Base-by-base conservation (phyloP, 2,329 filamentous ascomycete species). In the Hypoxylon sp. region DNA sequence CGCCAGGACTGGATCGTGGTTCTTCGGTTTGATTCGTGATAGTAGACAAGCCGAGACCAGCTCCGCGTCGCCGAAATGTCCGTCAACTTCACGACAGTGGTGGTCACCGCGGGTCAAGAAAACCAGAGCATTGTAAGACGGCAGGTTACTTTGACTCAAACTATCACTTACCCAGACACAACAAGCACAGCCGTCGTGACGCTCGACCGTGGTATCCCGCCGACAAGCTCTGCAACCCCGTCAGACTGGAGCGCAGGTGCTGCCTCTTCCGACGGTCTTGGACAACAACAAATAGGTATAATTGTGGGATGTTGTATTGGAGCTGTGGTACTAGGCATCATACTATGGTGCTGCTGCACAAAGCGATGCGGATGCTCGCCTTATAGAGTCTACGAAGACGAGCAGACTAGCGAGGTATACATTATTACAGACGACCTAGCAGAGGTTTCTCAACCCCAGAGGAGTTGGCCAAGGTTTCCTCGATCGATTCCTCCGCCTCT, bases 141-240 rank as follows among this genome's bases (percentile, higher is more conserved):
- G 30, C 66, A 67, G 42, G 47, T 66, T 31, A 61, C 53, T n/a
- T 36, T 68, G 27, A 67, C 66, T 2, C 67, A 69, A 49, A 66
- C 62, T 4, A 59, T 69, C 37, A 65, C 62, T 4, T 60, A 64
- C 32, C 52, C 56, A 19, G 64, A 62, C 42, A 57, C 57, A 13
- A 66, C 61, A 3, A 60, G 53, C 15, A 69, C 66, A 2, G 61
- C 66, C 5, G 13, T 67, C 12, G 61, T 69, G 9, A 67, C 64
- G 3, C 65, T 69, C 6, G 62, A 63, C 17, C 56, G 57, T 3
- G 62, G 62, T 27, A 36, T 41, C 12, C 57, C 61, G 4, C 41
- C 57, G 30, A 60, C 44, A 8, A 38, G 31, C 4, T 48, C 41
- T 12, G 38, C 52, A 4, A 20, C 51, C 5, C 52, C 57, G 0